These are phyloP conservation scores for Xylariomycetidae sp. DNA, from an alignment of 2,329 filamentous ascomycete genomes.

Conservation along the genomic window DNA sequence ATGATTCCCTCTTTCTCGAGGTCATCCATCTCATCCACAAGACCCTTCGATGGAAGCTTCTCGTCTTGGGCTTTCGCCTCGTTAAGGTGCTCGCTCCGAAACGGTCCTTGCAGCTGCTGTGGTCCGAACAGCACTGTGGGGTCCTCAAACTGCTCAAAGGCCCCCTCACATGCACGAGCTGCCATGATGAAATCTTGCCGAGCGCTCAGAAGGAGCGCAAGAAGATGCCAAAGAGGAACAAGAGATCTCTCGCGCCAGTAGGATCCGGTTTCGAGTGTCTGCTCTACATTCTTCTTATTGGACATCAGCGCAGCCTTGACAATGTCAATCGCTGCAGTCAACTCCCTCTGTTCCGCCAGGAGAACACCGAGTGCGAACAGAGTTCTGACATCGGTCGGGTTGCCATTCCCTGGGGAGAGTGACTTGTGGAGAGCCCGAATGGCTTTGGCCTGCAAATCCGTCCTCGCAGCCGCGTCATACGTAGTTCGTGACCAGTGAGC, in stretches of 20 bases:
- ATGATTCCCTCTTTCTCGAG: conserved; percentile 81
- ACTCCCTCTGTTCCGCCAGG: conserved; percentile 80
- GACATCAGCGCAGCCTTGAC: conserved; percentile 70
- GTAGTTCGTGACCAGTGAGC: conserved; percentile 84
- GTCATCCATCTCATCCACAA: conserved; percentile 75
- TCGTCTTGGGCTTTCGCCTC: conserved; percentile 37
- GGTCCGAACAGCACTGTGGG: conserved; percentile 63
- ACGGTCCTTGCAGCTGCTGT: conserved; percentile 40
- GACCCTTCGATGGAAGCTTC: conserved; percentile 33
- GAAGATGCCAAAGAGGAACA: conserved; percentile 85
- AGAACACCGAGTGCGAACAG: conserved; percentile 77
- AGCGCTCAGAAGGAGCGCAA: conserved; percentile 79
- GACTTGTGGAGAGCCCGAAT: conserved; percentile 70
- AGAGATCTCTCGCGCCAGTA: conserved; percentile 59
- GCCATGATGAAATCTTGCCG: conserved; percentile 80
- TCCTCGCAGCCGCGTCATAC: conserved; percentile 64
- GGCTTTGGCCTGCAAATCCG: conserved; percentile 70
- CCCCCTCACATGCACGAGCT: conserved; percentile 77
- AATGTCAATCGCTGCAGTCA: conserved; percentile 73
- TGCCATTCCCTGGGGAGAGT: conserved; percentile 59
- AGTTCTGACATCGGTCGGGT: conserved; percentile 64
- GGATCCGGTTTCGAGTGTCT: conserved; percentile 38
- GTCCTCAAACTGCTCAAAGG: conserved; percentile 82
- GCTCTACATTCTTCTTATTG: conserved; percentile 41
- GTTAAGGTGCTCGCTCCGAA: conserved; percentile 63